Percentiles rank a stretch among this genome's conserved stretches.
Evolutionary conservation across 148 eudicot genomes (phyloP).

Genomic region (Simmondsia chinensis): DNA sequence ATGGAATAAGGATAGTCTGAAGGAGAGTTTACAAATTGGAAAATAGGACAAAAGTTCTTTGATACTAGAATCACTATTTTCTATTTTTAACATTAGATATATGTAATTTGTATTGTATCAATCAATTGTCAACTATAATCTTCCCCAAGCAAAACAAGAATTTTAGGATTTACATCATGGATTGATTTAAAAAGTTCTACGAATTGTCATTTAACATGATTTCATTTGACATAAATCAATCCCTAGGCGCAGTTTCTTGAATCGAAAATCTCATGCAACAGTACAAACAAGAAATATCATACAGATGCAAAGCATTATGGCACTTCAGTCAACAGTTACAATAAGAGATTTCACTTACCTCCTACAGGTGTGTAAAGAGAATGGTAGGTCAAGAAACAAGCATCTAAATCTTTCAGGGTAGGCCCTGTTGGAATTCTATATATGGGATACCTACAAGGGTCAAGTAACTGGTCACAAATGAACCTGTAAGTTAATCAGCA

Average conservation of each 20-base stretch:
- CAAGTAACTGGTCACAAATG: constrained; percentile 2
- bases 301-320: neutral
- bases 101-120: no score
- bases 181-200: neutral
- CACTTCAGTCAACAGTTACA: neutral
- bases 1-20: neutral
- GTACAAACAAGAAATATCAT: no score
- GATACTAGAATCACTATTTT: no score
- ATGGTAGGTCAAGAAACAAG: constrained; percentile 89
- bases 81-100: no score
- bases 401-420: constrained; percentile 74
- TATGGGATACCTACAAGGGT: constrained; percentile 75
- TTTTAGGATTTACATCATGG: neutral
- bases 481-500: neutral
- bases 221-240: no score
- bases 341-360: constrained; percentile 27
- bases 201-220: neutral
- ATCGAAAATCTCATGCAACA: no score
- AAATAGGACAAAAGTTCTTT: neutral
- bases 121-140: neutral
- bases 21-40: neutral
- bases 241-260: no score
- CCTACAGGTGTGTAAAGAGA: constrained; percentile 47
- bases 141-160: neutral
- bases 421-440: constrained; percentile 90